Conservation (phyloP, 2,329 filamentous ascomycete genomes). For the Penicillium digitatum region DNA sequence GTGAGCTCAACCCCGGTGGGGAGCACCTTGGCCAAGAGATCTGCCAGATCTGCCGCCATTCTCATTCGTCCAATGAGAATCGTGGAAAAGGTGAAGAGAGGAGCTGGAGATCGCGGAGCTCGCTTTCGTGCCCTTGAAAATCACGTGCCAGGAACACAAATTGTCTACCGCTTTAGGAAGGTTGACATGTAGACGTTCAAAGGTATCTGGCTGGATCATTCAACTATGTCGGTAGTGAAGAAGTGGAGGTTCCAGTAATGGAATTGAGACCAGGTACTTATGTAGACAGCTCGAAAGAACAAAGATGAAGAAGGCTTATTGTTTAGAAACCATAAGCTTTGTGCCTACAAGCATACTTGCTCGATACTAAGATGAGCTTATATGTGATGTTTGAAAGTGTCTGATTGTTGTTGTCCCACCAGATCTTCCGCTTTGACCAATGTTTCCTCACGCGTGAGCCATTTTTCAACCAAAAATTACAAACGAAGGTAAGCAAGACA, state of each 20-base stretch:
- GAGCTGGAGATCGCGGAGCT: conserved; percentile 14
- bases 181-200: neutral
- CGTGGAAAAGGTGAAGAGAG: conserved; percentile 17
- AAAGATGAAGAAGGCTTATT: neutral
- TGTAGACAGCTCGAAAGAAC: neutral
- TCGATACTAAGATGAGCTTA: neutral
- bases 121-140: conserved; percentile 7
- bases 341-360: neutral
- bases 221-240: neutral
- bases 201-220: neutral
- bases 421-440: neutral
- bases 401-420: neutral
- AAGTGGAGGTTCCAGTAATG: neutral
- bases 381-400: neutral
- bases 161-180: neutral
- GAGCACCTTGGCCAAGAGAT: conserved; percentile 51
- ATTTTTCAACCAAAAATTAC: neutral
- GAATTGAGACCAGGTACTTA: neutral
- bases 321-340: neutral
- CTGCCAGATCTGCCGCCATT: conserved; percentile 37
- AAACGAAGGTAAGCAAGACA: neutral
- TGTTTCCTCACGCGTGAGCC: neutral
- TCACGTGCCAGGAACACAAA: conserved; percentile 18
- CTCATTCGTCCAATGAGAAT: conserved; percentile 16
- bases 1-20: conserved; percentile 58